phyloP scores from a whole-genome alignment of 345 rosid genomes.

The Gossypium australe region DNA sequence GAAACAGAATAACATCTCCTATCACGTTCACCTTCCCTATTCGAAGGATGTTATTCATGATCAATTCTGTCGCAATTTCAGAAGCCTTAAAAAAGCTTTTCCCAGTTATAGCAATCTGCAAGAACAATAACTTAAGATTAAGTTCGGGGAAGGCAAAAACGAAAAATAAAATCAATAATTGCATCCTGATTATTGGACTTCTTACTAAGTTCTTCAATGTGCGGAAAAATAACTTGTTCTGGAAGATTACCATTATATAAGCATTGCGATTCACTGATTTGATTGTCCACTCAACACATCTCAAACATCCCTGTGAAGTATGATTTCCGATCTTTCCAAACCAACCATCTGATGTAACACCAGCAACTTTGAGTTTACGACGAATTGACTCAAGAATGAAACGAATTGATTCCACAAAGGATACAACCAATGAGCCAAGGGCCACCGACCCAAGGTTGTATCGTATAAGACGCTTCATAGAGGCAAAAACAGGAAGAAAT shows the following conservation, averaged over 20 bases:
- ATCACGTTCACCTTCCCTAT: slow-evolving; percentile 93
- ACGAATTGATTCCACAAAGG: slow-evolving; percentile 89
- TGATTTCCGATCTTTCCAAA: slow-evolving; percentile 48
- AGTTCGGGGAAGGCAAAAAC: neutral
- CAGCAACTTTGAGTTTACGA: slow-evolving; percentile 57
- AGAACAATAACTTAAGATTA: neutral
- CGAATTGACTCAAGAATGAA: slow-evolving; percentile 83
- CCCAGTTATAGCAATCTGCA: slow-evolving; percentile 90
- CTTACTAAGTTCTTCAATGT: no score
- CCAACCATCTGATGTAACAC: slow-evolving; percentile 57
- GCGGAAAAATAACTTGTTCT: neutral
- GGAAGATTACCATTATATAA: slow-evolving; percentile 76
- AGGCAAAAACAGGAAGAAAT: slow-evolving; percentile 89
- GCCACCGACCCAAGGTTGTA: slow-evolving; percentile 92
- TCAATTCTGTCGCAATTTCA: slow-evolving; percentile 79
- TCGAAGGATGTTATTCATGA: slow-evolving; percentile 76
- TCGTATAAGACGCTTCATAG: slow-evolving; percentile 86
- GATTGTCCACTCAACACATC: slow-evolving; percentile 68
- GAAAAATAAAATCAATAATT: neutral
- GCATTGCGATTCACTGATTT: slow-evolving; percentile 90
- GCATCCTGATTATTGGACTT: neutral
- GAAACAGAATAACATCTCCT: slow-evolving; percentile 87
- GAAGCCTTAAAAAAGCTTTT: slow-evolving; percentile 88
- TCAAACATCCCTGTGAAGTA: slow-evolving; percentile 55
- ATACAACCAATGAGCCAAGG: slow-evolving; percentile 84